Evolutionary conservation across 169 alveolate species (phyloP), one percentile per base, ranked within the genome.

Genomic region (Babesia gibsoni): DNA sequence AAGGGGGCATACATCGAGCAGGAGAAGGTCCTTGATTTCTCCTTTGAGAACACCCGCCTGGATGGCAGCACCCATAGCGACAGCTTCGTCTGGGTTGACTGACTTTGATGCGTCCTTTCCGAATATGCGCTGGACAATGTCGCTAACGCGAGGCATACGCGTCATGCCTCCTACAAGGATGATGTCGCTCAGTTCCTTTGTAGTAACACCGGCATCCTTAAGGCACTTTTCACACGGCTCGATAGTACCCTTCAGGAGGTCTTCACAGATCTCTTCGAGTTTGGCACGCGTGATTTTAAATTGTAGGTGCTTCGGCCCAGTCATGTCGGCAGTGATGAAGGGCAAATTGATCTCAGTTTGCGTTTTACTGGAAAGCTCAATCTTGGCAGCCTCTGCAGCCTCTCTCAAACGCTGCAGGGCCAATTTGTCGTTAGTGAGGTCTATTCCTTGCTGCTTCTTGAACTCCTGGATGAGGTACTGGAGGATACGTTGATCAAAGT

Each of bases 1-100:
- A 32, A 96, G 90, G 10, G 98, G 98, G 42, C 96, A 92, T 46
- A 96, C 99, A 81, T 98, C 99, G 80, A 96, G 91, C 42, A 97
- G 89, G 29, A 97, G 90, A 48, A 97, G 89, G 67, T 97, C 99
- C 90, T 96, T 95, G 72, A 98, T 96, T 49, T 96, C 96, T 53
- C 99, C 99, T 84, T 96, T 95, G 59, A 96, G 90, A 9, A 95
- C 98, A 35, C 98, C 99, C 8, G 98, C 99, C 91, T 96, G 97
- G 66, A 98, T 95, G 27, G 99, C 99, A 39, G 99, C 99, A 33
- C 99, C 99, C 94, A 92, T 87, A 32, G 99, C 99, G 45, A 98
- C 99, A 39, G 99, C 99, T 83, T 98, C 99, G 88, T 98, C 99
- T 14, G 99, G 99, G 87, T 98, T 97, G 45, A 98, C 98, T 33